These are phyloP conservation scores for Spironucleus salmonicida DNA, from an alignment of 208 protist genomes.

Conservation along the genomic window DNA sequence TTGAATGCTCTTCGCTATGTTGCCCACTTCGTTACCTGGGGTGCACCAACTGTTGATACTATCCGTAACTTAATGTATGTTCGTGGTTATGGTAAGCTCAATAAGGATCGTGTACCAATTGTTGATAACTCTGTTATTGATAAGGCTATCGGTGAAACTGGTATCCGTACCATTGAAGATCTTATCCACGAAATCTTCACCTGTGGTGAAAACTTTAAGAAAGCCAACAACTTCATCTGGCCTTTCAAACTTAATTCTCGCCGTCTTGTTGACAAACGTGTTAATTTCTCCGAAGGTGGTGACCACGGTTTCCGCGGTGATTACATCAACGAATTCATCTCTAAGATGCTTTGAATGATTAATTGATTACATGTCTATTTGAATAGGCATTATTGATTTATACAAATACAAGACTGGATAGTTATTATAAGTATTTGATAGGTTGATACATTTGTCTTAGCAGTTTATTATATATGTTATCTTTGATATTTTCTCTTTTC, in stretches of 20 bases:
- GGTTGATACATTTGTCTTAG: not conserved
- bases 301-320: slow-evolving; percentile 94
- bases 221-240: slow-evolving; percentile 88
- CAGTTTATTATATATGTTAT: slow-evolving; percentile 3
- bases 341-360: slow-evolving; percentile 77
- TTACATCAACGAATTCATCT: slow-evolving; percentile 88
- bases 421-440: slow-evolving; percentile 13
- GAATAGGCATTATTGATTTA: slow-evolving; percentile 29
- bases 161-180: slow-evolving; percentile 93
- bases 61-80: slow-evolving; percentile 94
- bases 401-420: not conserved
- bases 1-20: slow-evolving; percentile 92
- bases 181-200: slow-evolving; percentile 98
- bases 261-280: slow-evolving; percentile 65
- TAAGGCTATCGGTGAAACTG: slow-evolving; percentile 69
- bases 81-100: slow-evolving; percentile 86
- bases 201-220: slow-evolving; percentile 86
- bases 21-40: slow-evolving; percentile 95
- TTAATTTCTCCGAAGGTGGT: slow-evolving; percentile 90
- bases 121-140: slow-evolving; percentile 79
- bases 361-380: not conserved
- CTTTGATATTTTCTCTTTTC: slow-evolving; percentile 16
- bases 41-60: slow-evolving; percentile 85
- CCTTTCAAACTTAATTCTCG: slow-evolving; percentile 77
- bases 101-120: slow-evolving; percentile 86